Conservation (phyloP, 2,329 filamentous ascomycete genomes). For the Pseudocercospora fuligena region DNA sequence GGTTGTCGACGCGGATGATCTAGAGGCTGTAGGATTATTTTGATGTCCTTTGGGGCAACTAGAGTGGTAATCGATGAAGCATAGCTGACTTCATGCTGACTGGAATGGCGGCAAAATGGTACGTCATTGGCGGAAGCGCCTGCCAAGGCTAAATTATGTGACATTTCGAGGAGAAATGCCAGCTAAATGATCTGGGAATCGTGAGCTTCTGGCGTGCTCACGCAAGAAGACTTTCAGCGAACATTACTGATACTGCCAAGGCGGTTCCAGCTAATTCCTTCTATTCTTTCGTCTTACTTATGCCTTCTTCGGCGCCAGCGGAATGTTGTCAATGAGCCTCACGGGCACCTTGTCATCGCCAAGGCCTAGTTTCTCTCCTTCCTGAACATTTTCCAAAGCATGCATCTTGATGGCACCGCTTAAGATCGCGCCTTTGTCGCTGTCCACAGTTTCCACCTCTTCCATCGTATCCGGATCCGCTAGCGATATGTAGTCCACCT, state of each 20-base stretch:
- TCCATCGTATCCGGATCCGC: slow-evolving; percentile 83
- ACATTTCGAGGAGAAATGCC: background rate
- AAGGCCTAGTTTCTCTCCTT: slow-evolving; percentile 72
- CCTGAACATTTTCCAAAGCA: slow-evolving; percentile 71
- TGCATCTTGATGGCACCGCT: slow-evolving; percentile 92
- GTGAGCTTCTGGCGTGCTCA: no score
- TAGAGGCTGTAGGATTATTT: background rate
- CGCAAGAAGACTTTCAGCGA: no score
- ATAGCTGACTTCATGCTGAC: slow-evolving; percentile 11
- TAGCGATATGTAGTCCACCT: slow-evolving; percentile 91
- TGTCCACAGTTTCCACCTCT: slow-evolving; percentile 75
- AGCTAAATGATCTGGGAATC: background rate
- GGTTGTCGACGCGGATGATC: background rate
- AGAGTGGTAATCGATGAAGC: background rate
- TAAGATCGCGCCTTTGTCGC: slow-evolving; percentile 74
- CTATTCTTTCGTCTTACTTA: background rate
- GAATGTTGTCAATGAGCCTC: slow-evolving; percentile 89
- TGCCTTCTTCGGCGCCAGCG: slow-evolving; percentile 15
- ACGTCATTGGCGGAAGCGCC: background rate
- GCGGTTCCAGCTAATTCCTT: no score
- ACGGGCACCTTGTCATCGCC: slow-evolving; percentile 77
- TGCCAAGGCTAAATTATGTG: background rate
- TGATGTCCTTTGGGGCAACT: background rate
- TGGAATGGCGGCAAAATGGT: background rate
- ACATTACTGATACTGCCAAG: no score